These are phyloP conservation scores for Xanthoconium purpureum DNA, from an alignment of 768 basidiomycete genomes.

Conservation along the genomic window DNA sequence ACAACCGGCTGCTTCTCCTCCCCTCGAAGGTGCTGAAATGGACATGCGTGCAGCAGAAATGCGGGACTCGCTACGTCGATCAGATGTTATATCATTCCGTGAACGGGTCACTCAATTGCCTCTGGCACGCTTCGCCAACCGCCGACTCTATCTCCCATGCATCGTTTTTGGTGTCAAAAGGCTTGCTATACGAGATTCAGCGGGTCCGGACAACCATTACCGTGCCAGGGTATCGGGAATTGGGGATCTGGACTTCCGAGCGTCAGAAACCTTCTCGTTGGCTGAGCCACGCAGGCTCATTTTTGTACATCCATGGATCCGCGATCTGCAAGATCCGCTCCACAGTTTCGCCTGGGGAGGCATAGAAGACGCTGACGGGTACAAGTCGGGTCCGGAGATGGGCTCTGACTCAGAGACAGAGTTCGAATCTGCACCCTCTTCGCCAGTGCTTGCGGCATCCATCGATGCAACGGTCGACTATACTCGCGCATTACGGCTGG, in stretches of 20 bases:
- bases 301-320: conserved; percentile 8
- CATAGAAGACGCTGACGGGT: neutral
- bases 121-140: too few species aligned
- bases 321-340: neutral
- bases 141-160: conserved; percentile 1
- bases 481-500: neutral
- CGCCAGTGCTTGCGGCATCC: neutral
- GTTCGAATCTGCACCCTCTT: neutral
- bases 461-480: neutral
- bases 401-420: too few species aligned
- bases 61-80: too few species aligned
- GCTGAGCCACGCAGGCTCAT: neutral
- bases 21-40: neutral
- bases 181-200: neutral
- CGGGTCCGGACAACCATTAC: neutral
- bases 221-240: neutral
- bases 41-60: too few species aligned
- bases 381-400: neutral
- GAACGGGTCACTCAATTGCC: too few species aligned
- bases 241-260: neutral
- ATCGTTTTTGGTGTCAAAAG: neutral
- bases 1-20: neutral
- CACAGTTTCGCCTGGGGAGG: neutral
- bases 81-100: too few species aligned
- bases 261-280: neutral